Evolutionary conservation across 345 rosid species (phyloP), one percentile per base, ranked within the genome.

Genomic region (Mallotus nudiflorus): DNA sequence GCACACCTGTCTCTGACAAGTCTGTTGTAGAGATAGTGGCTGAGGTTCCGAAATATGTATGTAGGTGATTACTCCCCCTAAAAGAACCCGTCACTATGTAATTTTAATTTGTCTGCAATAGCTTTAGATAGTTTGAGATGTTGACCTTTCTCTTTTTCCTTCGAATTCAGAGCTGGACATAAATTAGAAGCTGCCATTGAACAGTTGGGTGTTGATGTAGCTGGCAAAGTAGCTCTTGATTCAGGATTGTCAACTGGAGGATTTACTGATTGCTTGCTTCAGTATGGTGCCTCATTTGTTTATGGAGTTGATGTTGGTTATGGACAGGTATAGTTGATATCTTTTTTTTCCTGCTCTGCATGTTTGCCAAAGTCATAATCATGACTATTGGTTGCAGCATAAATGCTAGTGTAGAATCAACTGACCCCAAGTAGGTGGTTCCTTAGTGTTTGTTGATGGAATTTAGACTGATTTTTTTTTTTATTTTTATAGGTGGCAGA

Each of bases 231-330:
- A 67, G 97, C 89, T 61, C 96, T 95, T 59, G 99, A 95, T 85
- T 80, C 98, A 18, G 98, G 99, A 45, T 84, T 95, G 79, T 95
- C 98, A 20, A 92, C 97, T 0, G 97, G 99, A 77, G 99, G 98
- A 58, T 92, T 95, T 75, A 86, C 98, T 2, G 96, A 95, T 73
- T 92, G 98, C 77, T 83, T 95, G 85, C 99, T 95, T 75, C 98
- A 91, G 78, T 68, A 87, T 77, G 94, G 96, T 42, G 99, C 99
- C 51, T 86, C 94, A 44, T 85, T 79, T 80, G 99, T 92, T 55
- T 90, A 95, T 82, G 98, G 99, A 57, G 94, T 95, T 67, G 99
- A 95, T 82, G 99, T 95, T 18, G 97, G 99, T 72, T 90, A 92
- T 24, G 97, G 98, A 59, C 96, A 95, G 91, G 99, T 92, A 80